Evolutionary conservation across 225 moss, liverwort and hornwort genomes (phyloP).

Genomic region (Pseudisothecium myosuroides): DNA sequence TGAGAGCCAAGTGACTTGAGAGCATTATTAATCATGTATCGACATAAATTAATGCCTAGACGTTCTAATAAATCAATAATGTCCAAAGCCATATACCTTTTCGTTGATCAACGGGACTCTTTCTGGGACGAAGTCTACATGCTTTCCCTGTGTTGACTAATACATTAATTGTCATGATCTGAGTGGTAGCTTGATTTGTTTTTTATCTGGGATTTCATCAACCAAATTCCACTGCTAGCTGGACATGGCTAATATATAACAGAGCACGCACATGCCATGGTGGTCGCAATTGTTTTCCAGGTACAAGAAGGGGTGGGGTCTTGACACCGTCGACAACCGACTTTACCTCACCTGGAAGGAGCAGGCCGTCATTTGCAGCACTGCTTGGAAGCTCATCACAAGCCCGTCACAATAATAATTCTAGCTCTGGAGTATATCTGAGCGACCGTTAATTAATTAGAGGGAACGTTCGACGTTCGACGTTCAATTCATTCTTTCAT

Average conservation of each 20-base stretch:
- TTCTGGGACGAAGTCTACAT: neutral
- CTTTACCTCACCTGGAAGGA: constrained; percentile 53
- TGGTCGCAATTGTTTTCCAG: neutral
- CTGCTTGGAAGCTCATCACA: constrained; percentile 56
- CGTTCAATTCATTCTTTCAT: neutral
- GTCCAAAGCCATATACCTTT: neutral
- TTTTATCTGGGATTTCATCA: neutral
- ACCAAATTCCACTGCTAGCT: neutral
- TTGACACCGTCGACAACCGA: constrained; percentile 14
- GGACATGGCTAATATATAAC: neutral
- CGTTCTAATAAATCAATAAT: neutral
- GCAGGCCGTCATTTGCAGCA: constrained; percentile 43
- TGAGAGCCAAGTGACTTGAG: neutral
- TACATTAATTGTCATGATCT: neutral
- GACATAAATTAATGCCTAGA: neutral
- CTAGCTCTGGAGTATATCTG: neutral
- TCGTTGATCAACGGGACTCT: neutral
- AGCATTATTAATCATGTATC: neutral
- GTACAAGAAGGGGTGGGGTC: constrained; percentile 60
- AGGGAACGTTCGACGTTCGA: neutral
- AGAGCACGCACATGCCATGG: neutral
- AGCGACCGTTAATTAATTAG: neutral
- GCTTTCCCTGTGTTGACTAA: neutral
- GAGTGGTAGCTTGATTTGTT: no score
- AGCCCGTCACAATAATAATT: constrained; percentile 18